Evolutionary conservation across 768 basidiomycete genomes (phyloP), one percentile per base, ranked within the genome.

Genomic region (Mycena epipterygia): DNA sequence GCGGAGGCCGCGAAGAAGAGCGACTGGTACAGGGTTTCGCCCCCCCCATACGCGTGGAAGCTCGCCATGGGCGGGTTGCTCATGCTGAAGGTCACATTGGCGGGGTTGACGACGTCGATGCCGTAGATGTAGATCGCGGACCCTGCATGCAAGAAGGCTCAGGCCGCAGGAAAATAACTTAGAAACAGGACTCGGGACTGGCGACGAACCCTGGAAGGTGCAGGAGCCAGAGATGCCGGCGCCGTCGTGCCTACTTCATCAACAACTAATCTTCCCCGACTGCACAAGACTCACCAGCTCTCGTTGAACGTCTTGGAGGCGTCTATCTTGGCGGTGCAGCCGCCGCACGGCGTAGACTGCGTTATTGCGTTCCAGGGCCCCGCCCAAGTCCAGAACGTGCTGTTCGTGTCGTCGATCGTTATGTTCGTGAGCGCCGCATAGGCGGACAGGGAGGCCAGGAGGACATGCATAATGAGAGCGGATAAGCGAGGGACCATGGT

Each of bases 381-480:
- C 25, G 7, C 30, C 3, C 25, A 58, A 3, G 35, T 51, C 55
- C 56, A 67, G 30, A 37, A 51, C 0, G 44, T 42, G n/a, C 37
- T 56, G 32, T 67, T 37, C 14, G 65, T 56, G 30, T 67, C 65
- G 32, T 67, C 65, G 30, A 65, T 65, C 42, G 56, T 58, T 2
- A 37, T 25, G 35, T 58, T 58, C 16, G 55, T 58, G 17, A 51
- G 55, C 17, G 8, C 42, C 13, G 65, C 64, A 44, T 60, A 25
- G 3, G 58, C 58, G n/a, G n/a, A n/a, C n/a, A n/a, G n/a, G n/a
- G n/a, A n/a, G n/a, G n/a, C n/a, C n/a, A n/a, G n/a, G n/a, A n/a
- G n/a, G n/a, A n/a, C n/a, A n/a, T n/a, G n/a, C n/a, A n/a, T n/a
- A n/a, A n/a, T n/a, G n/a, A n/a, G n/a, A n/a, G n/a, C n/a, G n/a